phyloP scores from a whole-genome alignment of 2,329 filamentous ascomycete genomes.

The Cephalotrichum gorgonifer region DNA sequence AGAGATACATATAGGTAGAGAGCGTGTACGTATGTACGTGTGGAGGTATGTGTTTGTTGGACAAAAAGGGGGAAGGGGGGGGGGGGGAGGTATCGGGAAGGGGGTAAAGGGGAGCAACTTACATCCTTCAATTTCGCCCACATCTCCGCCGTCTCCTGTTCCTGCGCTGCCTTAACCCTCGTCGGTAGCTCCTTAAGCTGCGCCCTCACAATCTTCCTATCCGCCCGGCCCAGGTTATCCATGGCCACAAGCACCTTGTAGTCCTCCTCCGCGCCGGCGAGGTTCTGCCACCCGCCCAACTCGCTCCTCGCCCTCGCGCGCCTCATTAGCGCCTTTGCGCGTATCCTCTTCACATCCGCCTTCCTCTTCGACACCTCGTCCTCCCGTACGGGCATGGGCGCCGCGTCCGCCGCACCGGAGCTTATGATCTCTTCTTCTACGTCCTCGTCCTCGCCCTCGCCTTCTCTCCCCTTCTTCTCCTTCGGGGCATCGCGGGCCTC shows the following conservation, averaged over 20 bases:
- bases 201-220: slow-evolving; percentile 55
- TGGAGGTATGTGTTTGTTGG: no score
- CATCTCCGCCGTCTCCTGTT: slow-evolving; percentile 89
- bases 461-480: slow-evolving; percentile 22
- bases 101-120: slow-evolving; percentile 20
- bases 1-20: neutral
- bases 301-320: slow-evolving; percentile 64
- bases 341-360: slow-evolving; percentile 64
- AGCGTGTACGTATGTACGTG: no score
- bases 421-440: slow-evolving; percentile 51
- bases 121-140: slow-evolving; percentile 88
- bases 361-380: slow-evolving; percentile 14
- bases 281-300: slow-evolving; percentile 65
- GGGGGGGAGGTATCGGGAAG: neutral
- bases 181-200: slow-evolving; percentile 58
- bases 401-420: slow-evolving; percentile 35
- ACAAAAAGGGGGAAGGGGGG: neutral
- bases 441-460: slow-evolving; percentile 30
- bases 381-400: slow-evolving; percentile 10
- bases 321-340: slow-evolving; percentile 72
- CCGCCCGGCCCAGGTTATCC: slow-evolving; percentile 49
- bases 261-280: slow-evolving; percentile 70
- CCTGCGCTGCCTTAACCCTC: slow-evolving; percentile 65
- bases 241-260: slow-evolving; percentile 58
- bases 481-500: slow-evolving; percentile 20